These are phyloP conservation scores for Diospyros lotus DNA, from an alignment of 148 eudicot species.

Conservation along the genomic window DNA sequence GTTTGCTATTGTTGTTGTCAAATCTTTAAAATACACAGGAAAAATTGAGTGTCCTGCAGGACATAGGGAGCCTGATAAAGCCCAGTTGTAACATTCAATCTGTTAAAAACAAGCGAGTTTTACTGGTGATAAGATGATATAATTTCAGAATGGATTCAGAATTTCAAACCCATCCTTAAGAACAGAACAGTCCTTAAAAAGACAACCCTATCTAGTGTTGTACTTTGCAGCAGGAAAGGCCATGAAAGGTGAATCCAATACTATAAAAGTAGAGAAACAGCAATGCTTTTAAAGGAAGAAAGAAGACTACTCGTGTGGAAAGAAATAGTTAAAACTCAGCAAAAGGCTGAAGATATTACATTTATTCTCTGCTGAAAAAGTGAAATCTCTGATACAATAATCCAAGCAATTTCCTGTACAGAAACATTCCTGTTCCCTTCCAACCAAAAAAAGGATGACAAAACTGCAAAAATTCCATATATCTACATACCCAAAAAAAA, in stretches of 20 bases:
- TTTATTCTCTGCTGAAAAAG: conserved; percentile 16
- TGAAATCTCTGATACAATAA: conserved; percentile 25
- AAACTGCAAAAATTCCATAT: conserved; percentile 41
- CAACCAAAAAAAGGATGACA: conserved; percentile 3
- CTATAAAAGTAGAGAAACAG: not conserved
- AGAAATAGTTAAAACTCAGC: not conserved
- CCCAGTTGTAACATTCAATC: no score
- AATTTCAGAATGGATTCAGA: no score
- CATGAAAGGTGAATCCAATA: not conserved
- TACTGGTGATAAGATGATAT: no score
- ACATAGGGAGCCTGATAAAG: no score
- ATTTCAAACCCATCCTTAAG: not conserved
- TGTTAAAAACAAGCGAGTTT: no score
- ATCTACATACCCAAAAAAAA: conserved; percentile 33
- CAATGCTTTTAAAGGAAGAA: no score
- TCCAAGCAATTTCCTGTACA: conserved; percentile 40
- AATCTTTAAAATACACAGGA: no score
- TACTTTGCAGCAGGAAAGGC: not conserved
- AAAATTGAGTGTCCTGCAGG: no score
- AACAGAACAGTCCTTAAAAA: not conserved
- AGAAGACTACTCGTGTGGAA: not conserved
- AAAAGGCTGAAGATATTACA: not conserved
- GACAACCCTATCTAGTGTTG: not conserved
- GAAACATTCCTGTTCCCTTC: conserved; percentile 4
- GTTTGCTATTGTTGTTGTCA: no score